Conservation (phyloP, 129 eudicot genomes). For the Flaveria sonorensis region DNA sequence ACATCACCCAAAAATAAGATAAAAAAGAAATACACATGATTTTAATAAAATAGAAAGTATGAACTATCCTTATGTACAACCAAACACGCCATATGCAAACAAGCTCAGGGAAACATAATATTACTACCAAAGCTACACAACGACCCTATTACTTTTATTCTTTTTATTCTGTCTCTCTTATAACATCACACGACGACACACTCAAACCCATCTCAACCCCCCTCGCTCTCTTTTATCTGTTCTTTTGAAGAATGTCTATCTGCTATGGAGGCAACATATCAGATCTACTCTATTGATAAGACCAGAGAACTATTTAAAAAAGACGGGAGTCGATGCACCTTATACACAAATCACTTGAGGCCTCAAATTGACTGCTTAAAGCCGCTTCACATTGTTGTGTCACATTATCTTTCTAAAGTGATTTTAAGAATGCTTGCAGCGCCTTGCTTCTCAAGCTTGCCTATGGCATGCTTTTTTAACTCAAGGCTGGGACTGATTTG, state of each 20-base stretch:
- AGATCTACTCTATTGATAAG: too few species aligned
- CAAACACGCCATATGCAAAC: neutral
- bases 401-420: neutral
- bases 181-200: neutral
- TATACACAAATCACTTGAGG: neutral
- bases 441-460: neutral
- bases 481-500: neutral
- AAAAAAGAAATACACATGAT: neutral
- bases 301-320: too few species aligned
- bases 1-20: neutral
- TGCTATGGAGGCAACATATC: too few species aligned
- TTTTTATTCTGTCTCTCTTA: neutral
- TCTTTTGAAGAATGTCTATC: too few species aligned
- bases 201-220: neutral
- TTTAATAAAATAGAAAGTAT: neutral
- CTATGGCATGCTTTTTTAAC: neutral
- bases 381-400: neutral
- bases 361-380: neutral
- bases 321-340: too few species aligned
- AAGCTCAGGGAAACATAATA: slow-evolving; percentile 4
- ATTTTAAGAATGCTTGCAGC: neutral
- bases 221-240: neutral
- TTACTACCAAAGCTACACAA: neutral
- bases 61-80: neutral
- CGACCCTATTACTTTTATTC: neutral